Evolutionary conservation across 2,329 filamentous ascomycete genomes (phyloP), one percentile per base, ranked within the genome.

Genomic region (Hortaea werneckii): DNA sequence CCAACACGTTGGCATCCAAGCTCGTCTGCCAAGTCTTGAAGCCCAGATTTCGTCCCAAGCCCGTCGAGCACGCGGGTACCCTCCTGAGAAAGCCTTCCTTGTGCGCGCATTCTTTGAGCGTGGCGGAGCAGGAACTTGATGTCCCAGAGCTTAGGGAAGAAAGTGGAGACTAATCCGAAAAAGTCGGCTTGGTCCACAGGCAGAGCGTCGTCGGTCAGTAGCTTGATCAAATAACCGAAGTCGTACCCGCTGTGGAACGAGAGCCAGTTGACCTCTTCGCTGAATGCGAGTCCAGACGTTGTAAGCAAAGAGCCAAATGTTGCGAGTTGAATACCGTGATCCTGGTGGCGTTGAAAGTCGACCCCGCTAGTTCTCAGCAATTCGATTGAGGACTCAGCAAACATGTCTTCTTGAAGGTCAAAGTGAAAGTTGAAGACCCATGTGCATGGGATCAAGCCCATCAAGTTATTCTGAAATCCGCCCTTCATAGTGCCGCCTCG

Each of bases 371-470:
- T 83, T 56, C 87, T 83, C 13, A 96, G 77, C 57, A 94, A 87
- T 54, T 92, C 85, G 55, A 95, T 95, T 11, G 88, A 95, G 47
- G 88, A 85, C 63, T 95, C 85, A 53, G 94, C 92, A 69, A 94
- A 96, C 92, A 98, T 98, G 68, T 98, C 92, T 35, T 90, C 81
- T 55, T 92, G 85, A 7, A 95, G 75, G 1, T 87, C 92, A 67
- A 96, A 98, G 58, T 89, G 84, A 69, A 98, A 98, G 73, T 98
- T 96, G 76, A 98, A 98, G 57, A 95, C 90, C 92, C 92, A 98
- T 12, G 90, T 94, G 62, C 85, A 94, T 11, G 87, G 90, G 12
- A 38, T 20, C 48, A 87, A 81, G 41, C 78, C 75, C 45, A 59
- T 51, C n/a, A 59, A 48, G 37, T 54, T 52, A 43, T 57, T 56